phyloP scores from a whole-genome alignment of 768 basidiomycete species.

The Macrolepiota dolichaula region DNA sequence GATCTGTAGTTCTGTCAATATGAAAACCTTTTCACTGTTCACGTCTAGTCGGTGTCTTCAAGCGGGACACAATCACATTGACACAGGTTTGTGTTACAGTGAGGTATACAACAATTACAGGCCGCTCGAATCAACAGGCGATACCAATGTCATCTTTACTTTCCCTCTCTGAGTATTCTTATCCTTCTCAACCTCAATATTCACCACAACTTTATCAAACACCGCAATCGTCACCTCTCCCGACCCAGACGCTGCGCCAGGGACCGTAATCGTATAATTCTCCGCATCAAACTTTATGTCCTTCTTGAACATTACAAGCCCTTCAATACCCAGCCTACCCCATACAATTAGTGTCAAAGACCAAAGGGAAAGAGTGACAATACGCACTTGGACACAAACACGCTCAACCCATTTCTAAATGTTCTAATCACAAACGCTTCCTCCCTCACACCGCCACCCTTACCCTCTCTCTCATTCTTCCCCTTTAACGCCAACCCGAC shows the following conservation, averaged over 20 bases:
- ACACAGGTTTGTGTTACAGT: background rate
- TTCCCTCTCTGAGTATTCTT: constrained; percentile 88
- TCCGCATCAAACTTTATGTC: constrained; percentile 90
- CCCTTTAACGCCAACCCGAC: constrained; percentile 89
- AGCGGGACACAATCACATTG: too few species aligned
- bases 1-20: constrained; percentile 4
- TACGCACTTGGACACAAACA: constrained; percentile 89
- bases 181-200: constrained; percentile 92
- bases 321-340: constrained; percentile 85
- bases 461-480: constrained; percentile 42
- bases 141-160: constrained; percentile 78
- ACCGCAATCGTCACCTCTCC: constrained; percentile 68
- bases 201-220: constrained; percentile 92
- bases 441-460: constrained; percentile 53
- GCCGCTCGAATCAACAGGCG: constrained; percentile 56
- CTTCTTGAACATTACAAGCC: constrained; percentile 90
- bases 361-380: background rate
- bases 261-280: constrained; percentile 79
- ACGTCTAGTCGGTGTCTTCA: background rate
- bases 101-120: constrained; percentile 24
- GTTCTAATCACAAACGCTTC: constrained; percentile 92
- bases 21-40: background rate
- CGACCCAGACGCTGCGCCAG: constrained; percentile 24
- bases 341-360: background rate
- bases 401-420: constrained; percentile 94